Evolutionary conservation across 345 rosid species (phyloP), one percentile per base, ranked within the genome.

Genomic region (Aquilaria malaccensis): DNA sequence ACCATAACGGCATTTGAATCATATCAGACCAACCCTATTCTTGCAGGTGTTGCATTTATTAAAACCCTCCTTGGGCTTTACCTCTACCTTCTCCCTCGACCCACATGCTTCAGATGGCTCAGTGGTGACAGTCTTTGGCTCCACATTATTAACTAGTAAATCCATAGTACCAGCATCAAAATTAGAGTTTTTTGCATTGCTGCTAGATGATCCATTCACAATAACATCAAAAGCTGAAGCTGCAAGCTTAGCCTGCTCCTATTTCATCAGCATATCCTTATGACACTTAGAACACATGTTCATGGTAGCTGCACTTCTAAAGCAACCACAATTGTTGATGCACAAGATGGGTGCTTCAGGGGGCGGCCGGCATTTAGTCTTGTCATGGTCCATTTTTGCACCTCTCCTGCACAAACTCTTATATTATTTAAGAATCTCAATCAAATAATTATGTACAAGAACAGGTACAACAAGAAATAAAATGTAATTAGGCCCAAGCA

Each of bases 271-370:
- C 59, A 72, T 72, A 64, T 72, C 86, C 83, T 91, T 88, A 86
- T 91, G 95, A 80, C 96, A 91, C 77, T 91, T 91, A 22, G 97
- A 91, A 62, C 97, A 91, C 96, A 91, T 85, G 72, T 91, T 91
- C 94, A 82, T 91, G 6, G 97, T 88, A 45, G 94, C 91, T 11
- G 88, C 82, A 56, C 94, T 91, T 68, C 96, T 96, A 30, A 85
- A 91, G 93, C 88, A 91, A 71, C 97, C 97, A 22, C 97, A 91
- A 64, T 88, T 86, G 74, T 91, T 91, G 55, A 80, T 41, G 69
- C 98, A 91, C 45, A 86, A 74, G 71, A 81, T 83, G 7, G 95
- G 89, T 45, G 88, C 75, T 72, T 91, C 96, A 1, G 90, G 97
- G 56, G 91, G 83, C 68, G 91, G 85, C 70, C 88, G 96, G 79